Evolutionary conservation across 1,284 basidiomycete genomes (phyloP).

Genomic region (Moesziomyces aphidis): DNA sequence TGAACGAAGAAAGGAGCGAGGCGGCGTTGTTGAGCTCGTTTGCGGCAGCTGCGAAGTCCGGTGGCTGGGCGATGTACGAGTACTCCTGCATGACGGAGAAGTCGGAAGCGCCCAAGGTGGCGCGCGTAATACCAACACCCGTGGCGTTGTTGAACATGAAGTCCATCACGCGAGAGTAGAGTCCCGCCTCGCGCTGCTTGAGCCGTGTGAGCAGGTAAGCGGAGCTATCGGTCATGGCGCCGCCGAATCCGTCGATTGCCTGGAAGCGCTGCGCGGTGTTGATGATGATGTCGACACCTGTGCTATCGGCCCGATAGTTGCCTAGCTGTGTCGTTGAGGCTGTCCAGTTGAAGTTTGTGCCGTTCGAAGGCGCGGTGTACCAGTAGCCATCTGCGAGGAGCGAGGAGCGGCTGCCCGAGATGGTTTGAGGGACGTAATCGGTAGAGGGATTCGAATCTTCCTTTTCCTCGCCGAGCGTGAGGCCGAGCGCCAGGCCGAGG

Average conservation of each 20-base stretch:
- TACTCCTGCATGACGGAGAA: slow-evolving; percentile 41
- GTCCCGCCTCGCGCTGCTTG: slow-evolving; percentile 22
- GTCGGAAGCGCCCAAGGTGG: slow-evolving; percentile 50
- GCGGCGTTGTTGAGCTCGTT: slow-evolving; percentile 19
- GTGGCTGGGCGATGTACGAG: slow-evolving; percentile 23
- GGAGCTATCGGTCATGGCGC: slow-evolving; percentile 52
- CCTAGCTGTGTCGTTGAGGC: slow-evolving; percentile 17
- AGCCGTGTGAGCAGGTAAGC: slow-evolving; percentile 41
- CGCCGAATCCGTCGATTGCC: slow-evolving; percentile 51
- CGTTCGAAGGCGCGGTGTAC: slow-evolving; percentile 31
- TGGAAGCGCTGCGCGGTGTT: slow-evolving; percentile 33
- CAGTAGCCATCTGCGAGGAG: slow-evolving; percentile 28
- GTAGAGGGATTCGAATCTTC: slow-evolving; percentile 15
- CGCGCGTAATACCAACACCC: slow-evolving; percentile 41
- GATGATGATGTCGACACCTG: slow-evolving; percentile 50
- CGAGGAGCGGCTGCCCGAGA: slow-evolving; percentile 20
- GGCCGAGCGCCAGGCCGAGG: slow-evolving; percentile 34
- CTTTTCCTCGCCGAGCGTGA: slow-evolving; percentile 18
- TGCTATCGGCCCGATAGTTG: slow-evolving; percentile 26
- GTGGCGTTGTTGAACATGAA: slow-evolving; percentile 53
- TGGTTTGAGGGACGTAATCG: slow-evolving; percentile 34
- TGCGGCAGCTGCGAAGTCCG: slow-evolving; percentile 15
- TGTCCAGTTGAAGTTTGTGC: slow-evolving; percentile 46
- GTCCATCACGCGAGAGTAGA: slow-evolving; percentile 48
- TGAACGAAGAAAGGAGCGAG: slow-evolving; percentile 31